Base-by-base conservation (phyloP, 805 yeast species). In the Wickerhamomyces rabaulensis region DNA sequence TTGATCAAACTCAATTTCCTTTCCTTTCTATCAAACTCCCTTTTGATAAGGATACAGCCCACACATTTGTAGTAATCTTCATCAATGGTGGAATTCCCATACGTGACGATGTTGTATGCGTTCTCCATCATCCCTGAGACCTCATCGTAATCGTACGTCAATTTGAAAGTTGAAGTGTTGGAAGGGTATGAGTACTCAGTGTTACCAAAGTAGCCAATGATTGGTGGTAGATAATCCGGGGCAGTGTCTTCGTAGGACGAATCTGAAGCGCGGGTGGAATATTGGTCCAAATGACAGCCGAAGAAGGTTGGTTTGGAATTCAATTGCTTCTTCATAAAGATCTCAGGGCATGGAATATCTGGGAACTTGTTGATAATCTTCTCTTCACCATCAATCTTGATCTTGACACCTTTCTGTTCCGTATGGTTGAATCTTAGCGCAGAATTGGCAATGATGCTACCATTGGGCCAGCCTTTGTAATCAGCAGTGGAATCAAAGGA, bases 221-320 rank as follows among this genome's bases (percentile, higher is more conserved):
- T 56, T 0, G 87, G 87, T 2, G 82, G 81, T 13, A 71, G 35
- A 45, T 56, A 48, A 38, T 54, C 45, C 6, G 41, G 46, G 2
- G 43, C 41, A 9, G 37, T 33, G 10, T 27, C 37, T 6, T 45
- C 45, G 6, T n/a, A 13, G 2, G 29, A 25, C 6, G 16, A 31
- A 1, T 13, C 9, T 17, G 17, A n/a, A 9, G 43, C 45, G 39
- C 52, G 41, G 25, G 31, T 52, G 12, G 46, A 52, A 40, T 42
- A 55, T 31, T 43, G 43, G 15, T 46, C 60, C 35, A 52, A 50
- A 42, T 45, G 37, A 66, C 97, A 91, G 5, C 97, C 97, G 60
- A 90, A 85, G 64, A 89, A 88, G 0, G 82, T 69, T 13, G 97
- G 96, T 48, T 67, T 75, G 9, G 78, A 68, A 9, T 76, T 75